A percentile compares a stretch with the other conserved stretches of the same genome.
Conservation (phyloP, 1,139 yeast species). For the Yamadazyma membranifaciens region DNA sequence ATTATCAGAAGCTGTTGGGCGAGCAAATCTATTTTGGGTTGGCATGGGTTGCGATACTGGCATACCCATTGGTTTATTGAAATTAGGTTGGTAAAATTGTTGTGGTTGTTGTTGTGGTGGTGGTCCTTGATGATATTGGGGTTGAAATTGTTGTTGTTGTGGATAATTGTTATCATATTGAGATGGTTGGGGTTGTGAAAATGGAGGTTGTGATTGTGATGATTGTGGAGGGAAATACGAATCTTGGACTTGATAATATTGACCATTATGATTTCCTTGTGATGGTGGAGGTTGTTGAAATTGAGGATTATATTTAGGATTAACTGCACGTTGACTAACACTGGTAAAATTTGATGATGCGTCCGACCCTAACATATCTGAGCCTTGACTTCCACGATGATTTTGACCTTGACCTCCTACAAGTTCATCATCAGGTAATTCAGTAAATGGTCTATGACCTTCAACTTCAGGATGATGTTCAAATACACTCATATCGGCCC, state of each 20-base stretch:
- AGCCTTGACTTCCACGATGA: conserved; percentile 15
- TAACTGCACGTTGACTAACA: conserved; percentile 75
- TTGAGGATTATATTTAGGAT: conserved; percentile 48
- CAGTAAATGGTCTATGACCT: conserved; percentile 49
- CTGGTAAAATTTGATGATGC: conserved; percentile 70
- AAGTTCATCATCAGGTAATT: conserved; percentile 32
- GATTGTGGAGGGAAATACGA: conserved; percentile 12
- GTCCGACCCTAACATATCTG: conserved; percentile 28
- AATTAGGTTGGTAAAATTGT: conserved; percentile 4
- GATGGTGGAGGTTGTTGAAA: conserved; percentile 1
- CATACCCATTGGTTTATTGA: conserved; percentile 5
- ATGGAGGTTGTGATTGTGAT: conserved; percentile 17
- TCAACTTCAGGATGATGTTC: conserved; percentile 49
- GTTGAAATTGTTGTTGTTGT: conserved; percentile 14
- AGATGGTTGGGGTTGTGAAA: conserved; percentile 15
- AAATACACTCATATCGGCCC: conserved; percentile 29
- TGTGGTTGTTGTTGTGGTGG: conserved; percentile 12
- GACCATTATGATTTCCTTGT: conserved; percentile 3
- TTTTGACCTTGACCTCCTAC: conserved; percentile 6
- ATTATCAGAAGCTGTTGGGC: conserved; percentile 45
- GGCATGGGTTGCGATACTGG: not conserved
- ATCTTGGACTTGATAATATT: conserved; percentile 9
- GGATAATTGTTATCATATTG: conserved; percentile 3
- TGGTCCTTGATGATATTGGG: conserved; percentile 15
- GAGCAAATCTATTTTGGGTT: conserved; percentile 10